These are phyloP conservation scores for Chlorokybus atmophyticus DNA, from an alignment of 139 green algal species.

Conservation along the genomic window DNA sequence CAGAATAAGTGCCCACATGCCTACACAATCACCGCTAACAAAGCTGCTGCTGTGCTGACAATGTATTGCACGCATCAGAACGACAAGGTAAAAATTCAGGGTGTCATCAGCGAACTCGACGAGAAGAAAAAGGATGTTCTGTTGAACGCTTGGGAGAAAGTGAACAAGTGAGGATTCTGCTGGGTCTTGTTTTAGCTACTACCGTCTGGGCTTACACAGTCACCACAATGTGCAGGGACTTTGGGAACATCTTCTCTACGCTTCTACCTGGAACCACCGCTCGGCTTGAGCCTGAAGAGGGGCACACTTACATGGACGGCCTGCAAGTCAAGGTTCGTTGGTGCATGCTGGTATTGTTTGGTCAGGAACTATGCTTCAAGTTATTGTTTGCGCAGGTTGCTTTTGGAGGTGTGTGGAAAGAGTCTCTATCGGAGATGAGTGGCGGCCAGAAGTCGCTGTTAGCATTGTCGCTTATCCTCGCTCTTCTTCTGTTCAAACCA, in stretches of 20 bases:
- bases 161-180: constrained; percentile 35
- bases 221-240: constrained; percentile 59
- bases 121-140: constrained; percentile 85
- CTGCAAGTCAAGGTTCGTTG: constrained; percentile 82
- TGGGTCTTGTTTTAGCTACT: too few relatives aligned
- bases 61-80: too few relatives aligned
- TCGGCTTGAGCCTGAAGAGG: constrained; percentile 81
- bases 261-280: constrained; percentile 86
- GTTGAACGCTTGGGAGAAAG: constrained; percentile 77
- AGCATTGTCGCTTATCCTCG: constrained; percentile 89
- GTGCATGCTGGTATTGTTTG: too few relatives aligned
- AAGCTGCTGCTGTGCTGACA: too few relatives aligned
- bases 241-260: constrained; percentile 91
- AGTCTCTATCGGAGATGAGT: constrained; percentile 85
- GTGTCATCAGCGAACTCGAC: constrained; percentile 84
- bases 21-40: too few relatives aligned
- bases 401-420: constrained; percentile 95
- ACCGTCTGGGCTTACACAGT: too few relatives aligned
- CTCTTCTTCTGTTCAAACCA: constrained; percentile 94
- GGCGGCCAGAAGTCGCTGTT: constrained; percentile 90
- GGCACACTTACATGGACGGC: constrained; percentile 37
- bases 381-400: too few relatives aligned
- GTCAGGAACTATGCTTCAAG: too few relatives aligned
- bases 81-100: constrained; percentile 66
- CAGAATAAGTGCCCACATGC: too few relatives aligned